Percentiles rank a stretch among this genome's conserved stretches.
phyloP scores from a whole-genome alignment of 805 yeast species.

The Zygosaccharomyces siamensis region DNA sequence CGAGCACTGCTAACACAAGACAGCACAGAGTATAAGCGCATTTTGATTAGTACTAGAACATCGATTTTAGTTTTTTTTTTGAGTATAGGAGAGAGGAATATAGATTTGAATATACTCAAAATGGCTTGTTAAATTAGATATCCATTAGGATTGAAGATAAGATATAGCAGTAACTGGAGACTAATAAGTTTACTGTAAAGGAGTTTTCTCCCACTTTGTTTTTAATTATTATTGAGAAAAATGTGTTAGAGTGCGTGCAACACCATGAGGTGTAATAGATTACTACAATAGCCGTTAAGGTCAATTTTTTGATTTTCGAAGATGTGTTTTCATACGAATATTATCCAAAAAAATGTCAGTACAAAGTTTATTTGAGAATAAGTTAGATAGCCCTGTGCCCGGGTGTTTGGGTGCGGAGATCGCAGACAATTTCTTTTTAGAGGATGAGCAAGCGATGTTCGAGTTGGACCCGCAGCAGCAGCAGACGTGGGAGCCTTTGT shows the following conservation, averaged over 20 bases:
- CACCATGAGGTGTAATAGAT: background rate
- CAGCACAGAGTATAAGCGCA: too few species aligned
- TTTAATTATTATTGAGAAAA: background rate
- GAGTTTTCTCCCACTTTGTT: background rate
- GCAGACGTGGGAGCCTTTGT: constrained; percentile 25
- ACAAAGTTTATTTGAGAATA: constrained; percentile 4
- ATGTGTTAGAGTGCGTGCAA: background rate
- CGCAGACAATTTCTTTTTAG: constrained; percentile 49
- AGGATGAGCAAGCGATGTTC: constrained; percentile 50
- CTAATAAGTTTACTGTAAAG: background rate
- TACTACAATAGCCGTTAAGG: too few species aligned
- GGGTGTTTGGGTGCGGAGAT: constrained; percentile 28
- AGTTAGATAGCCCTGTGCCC: constrained; percentile 10
- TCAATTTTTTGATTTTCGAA: background rate
- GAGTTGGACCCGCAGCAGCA: constrained; percentile 26
- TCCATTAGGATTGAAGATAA: background rate
- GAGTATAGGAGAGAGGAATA: constrained; percentile 1
- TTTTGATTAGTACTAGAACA: background rate
- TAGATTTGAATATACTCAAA: background rate
- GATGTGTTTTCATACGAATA: constrained; percentile 1
- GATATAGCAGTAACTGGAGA: background rate
- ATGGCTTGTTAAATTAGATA: background rate
- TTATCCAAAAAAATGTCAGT: constrained; percentile 3
- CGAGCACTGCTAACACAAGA: background rate
- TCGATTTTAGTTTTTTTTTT: background rate